Percentiles rank a stretch among this genome's conserved stretches.
Conservation (phyloP, 2,329 filamentous ascomycete genomes). For the Hawksworthiomyces lignivorus region DNA sequence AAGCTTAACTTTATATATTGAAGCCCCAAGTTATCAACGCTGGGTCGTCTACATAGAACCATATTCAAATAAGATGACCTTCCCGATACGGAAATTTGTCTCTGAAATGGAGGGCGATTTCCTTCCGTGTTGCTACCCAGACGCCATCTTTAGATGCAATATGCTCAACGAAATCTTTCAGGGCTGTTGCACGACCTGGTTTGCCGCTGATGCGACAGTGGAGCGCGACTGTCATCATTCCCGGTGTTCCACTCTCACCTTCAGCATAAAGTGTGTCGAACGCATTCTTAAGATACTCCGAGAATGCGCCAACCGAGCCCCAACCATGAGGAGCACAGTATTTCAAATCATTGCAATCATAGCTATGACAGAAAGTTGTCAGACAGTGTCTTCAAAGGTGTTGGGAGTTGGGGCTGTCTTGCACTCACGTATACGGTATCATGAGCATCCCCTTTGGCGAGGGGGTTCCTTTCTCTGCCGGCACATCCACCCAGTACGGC, state of each 20-base stretch:
- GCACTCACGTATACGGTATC: slow-evolving; percentile 12
- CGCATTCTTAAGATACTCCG: slow-evolving; percentile 38
- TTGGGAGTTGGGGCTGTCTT: no score
- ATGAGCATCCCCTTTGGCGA: slow-evolving; percentile 13
- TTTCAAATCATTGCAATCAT: slow-evolving; percentile 15
- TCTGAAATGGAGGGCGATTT: slow-evolving; percentile 43
- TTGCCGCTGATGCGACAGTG: slow-evolving; percentile 46
- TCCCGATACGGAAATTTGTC: slow-evolving; percentile 34
- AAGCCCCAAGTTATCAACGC: no score
- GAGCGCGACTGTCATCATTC: slow-evolving; percentile 51
- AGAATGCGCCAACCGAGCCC: slow-evolving; percentile 39
- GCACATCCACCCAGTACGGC: slow-evolving; percentile 14
- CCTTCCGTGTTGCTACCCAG: slow-evolving; percentile 45
- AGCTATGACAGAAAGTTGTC: no score
- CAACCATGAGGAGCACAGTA: slow-evolving; percentile 25
- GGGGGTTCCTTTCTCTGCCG: slow-evolving; percentile 7
- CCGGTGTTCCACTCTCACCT: slow-evolving; percentile 37
- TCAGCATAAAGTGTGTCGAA: slow-evolving; percentile 48
- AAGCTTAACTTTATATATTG: no score
- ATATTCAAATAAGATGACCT: no score
- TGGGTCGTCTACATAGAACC: no score
- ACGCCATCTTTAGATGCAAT: slow-evolving; percentile 43
- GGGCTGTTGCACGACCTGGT: slow-evolving; percentile 41
- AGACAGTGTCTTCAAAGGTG: not conserved
- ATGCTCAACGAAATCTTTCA: slow-evolving; percentile 46